Base-by-base conservation (phyloP, 2,329 filamentous ascomycete species). In the Xylariales sp. region DNA sequence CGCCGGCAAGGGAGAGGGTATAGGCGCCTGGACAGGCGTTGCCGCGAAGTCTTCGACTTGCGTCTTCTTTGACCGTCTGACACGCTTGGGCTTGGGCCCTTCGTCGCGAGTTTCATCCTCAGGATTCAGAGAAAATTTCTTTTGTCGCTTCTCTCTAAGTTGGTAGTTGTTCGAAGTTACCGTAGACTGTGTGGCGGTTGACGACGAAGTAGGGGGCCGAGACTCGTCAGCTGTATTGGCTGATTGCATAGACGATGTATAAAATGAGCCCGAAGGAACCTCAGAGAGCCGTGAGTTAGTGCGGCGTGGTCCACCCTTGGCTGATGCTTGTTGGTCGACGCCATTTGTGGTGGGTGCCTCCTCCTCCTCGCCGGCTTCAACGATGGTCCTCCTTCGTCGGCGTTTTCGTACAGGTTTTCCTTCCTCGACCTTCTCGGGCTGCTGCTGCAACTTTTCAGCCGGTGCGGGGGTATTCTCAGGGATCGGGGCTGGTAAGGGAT, bases 141-240 rank as follows among this genome's bases (percentile, higher is more conserved):
- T 85, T 72, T 85, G 84, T 8, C 85, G 81, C 75, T 87, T 87
- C 34, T 85, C 84, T 3, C 86, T 81, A 68, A 88, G 72, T n/a
- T 74, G 83, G 0, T 86, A 86, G 72, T 86, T 82, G 2, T 86
- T 82, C 0, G 86, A 87, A 59, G 84, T 83, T 3, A 78, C 79
- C 1, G 85, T 86, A 43, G 83, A 83, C 2, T 79, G 79, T 7
- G 83, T 84, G 9, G 81, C 83, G 6, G 84, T 86, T 0, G 86
- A 88, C 0, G 84, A 85, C 1, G 87, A 82, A 0, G 86, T 86
- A 0, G 82, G 83, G 0, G 86, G 86, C 2, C 86, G 82, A 6
- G 83, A 83, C 30, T 86, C 83, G 41, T 84, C 83, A 39, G 81
- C 81, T 64, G 65, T 56, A 57, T 71, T 75, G 67, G 57, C 80